Conservation (phyloP, 768 basidiomycete genomes). For the Tubosaeta brunneosetosa region DNA sequence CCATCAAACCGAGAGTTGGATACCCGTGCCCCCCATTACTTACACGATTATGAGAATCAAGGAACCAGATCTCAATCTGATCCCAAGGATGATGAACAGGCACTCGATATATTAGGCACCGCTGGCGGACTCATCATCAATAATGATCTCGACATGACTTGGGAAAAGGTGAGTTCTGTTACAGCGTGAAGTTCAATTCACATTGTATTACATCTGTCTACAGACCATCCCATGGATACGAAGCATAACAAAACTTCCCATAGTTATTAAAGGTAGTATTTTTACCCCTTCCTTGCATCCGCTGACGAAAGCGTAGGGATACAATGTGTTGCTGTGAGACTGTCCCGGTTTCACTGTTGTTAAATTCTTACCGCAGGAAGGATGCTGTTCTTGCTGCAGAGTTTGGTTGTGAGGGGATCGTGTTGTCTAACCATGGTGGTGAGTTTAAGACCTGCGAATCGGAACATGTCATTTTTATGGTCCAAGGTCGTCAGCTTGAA, state of each 20-base stretch:
- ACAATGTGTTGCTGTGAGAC: conserved; percentile 61
- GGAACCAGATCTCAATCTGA: conserved; percentile 26
- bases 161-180: conserved; percentile 50
- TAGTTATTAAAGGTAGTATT: conserved; percentile 64
- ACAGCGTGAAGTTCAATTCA: background rate
- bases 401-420: conserved; percentile 80
- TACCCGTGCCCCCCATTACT: conserved; percentile 52
- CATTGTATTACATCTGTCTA: background rate
- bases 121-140: conserved; percentile 63
- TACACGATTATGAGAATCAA: conserved; percentile 50
- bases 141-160: conserved; percentile 74
- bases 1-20: conserved; percentile 78
- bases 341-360: background rate
- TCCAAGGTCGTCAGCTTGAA: conserved; percentile 68
- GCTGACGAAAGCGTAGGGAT: conserved; percentile 43
- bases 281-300: background rate
- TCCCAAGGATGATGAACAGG: conserved; percentile 29
- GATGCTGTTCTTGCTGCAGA: conserved; percentile 85
- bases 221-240: conserved; percentile 77
- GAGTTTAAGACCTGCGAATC: conserved; percentile 6
- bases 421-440: conserved; percentile 92
- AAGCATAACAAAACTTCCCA: conserved; percentile 61
- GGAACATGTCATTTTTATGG: background rate
- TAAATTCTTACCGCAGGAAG: conserved; percentile 33
- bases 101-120: conserved; percentile 49